These are phyloP conservation scores for Puccinia triticina DNA, from an alignment of 1,284 basidiomycete species.

Conservation along the genomic window DNA sequence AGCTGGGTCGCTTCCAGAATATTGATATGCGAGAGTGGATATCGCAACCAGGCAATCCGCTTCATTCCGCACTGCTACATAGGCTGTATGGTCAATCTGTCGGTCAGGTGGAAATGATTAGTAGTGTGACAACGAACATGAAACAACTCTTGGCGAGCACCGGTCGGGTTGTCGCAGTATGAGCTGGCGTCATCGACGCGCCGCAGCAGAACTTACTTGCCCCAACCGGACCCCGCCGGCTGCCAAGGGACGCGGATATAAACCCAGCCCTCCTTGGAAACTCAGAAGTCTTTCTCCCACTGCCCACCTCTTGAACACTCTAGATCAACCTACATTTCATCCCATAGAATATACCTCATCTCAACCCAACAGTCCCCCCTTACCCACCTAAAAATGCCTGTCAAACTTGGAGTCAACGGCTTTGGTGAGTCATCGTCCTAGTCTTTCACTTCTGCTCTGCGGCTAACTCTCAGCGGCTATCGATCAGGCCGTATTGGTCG, in stretches of 20 bases:
- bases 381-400: constrained; percentile 60
- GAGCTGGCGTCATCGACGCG: constrained; percentile 21
- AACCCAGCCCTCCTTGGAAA: background rate
- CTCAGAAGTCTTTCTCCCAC: background rate
- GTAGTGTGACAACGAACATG: background rate
- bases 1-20: background rate
- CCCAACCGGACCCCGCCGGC: constrained; percentile 23
- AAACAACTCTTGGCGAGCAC: constrained; percentile 3
- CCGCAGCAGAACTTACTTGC: background rate
- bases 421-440: constrained; percentile 68
- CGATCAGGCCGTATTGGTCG: constrained; percentile 88
- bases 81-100: background rate
- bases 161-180: background rate
- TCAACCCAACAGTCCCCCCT: background rate
- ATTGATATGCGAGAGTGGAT: background rate
- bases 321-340: background rate
- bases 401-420: constrained; percentile 95
- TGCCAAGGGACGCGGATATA: constrained; percentile 3
- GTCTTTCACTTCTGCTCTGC: constrained; percentile 35
- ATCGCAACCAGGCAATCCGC: background rate
- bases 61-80: background rate
- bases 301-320: background rate
- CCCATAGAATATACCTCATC: constrained; percentile 5
- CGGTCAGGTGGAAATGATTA: background rate
- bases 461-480: background rate